Base-by-base conservation (phyloP, 768 basidiomycete genomes). In the Termitomyces sp. region DNA sequence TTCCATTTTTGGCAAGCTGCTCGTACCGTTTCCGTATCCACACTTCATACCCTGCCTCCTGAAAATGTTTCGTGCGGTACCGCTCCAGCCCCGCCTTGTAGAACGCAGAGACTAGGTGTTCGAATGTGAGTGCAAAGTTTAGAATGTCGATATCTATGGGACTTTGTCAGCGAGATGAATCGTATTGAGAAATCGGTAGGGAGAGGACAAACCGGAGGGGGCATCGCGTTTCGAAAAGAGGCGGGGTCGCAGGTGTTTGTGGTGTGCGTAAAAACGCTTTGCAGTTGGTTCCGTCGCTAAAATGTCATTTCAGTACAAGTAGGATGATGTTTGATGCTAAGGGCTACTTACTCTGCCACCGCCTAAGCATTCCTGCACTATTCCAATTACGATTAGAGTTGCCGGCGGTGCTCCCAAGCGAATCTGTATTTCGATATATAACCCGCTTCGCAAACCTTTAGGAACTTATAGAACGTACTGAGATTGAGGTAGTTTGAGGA, bases 1-100 rank as follows among this genome's bases (percentile, higher is more conserved):
- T 56, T 66, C 83, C 81, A 62, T 85, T 82, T 28, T 68, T 63
- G 31, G 69, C 66, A 55, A 86, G 78, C 68, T 86, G 76, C 23
- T 66, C 59, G 61, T 78, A 77, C 23, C 81, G 77, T 6, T 68
- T 72, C 50, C 78, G 75, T 35, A 80, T 78, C 70, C 73, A 79
- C 48, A 65, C 23, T 47, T 72, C 72, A 63, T 80, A 76, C 5
- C 78, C 81, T 12, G 74, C 76, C 1, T 68, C 61, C 53, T 62
- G 59, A 68, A 82, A 85, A 52, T 70, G 77, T n/a, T 67, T 57
- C 11, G 68, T 60, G 56, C 70, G 65, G 67, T 74, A 82, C 58
- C 75, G 74, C 31, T 55, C 66, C 30, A 85, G 73, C 1, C 66
- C 72, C 3, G 62, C 58, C 3, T 52, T 54, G 66, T 80, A 81